Conservation (phyloP, 805 yeast genomes). For the Kurtzmaniella cleridarum region DNA sequence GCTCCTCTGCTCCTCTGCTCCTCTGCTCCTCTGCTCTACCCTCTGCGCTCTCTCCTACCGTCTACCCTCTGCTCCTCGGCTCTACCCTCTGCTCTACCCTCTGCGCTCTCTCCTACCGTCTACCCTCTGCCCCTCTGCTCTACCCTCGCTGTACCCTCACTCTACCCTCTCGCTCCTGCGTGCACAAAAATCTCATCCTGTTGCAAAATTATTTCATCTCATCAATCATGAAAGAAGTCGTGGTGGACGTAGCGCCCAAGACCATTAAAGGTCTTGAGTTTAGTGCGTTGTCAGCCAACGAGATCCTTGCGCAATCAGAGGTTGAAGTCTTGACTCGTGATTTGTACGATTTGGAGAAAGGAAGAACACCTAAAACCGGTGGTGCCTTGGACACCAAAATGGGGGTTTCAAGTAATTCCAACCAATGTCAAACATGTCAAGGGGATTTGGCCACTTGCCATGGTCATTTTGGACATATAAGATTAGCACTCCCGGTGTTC, state of each 20-base stretch:
- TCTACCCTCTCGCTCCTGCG: neutral
- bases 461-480: slow-evolving; percentile 96
- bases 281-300: slow-evolving; percentile 87
- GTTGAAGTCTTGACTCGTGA: slow-evolving; percentile 91
- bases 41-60: too few relatives aligned
- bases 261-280: slow-evolving; percentile 86
- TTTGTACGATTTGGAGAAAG: slow-evolving; percentile 84
- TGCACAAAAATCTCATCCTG: neutral
- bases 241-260: slow-evolving; percentile 81
- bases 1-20: too few relatives aligned
- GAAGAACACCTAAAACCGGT: slow-evolving; percentile 70
- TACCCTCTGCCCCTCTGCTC: too few relatives aligned
- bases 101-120: too few relatives aligned
- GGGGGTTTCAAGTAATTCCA: slow-evolving; percentile 89
- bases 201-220: neutral
- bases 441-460: slow-evolving; percentile 92
- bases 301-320: slow-evolving; percentile 88
- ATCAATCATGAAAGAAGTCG: slow-evolving; percentile 41
- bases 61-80: too few relatives aligned
- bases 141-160: too few relatives aligned
- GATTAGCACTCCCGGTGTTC: slow-evolving; percentile 91
- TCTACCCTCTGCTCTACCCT: too few relatives aligned
- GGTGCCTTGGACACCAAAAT: slow-evolving; percentile 91
- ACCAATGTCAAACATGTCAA: slow-evolving; percentile 86
- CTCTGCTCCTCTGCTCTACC: too few relatives aligned